A percentile compares a stretch with the other conserved stretches of the same genome.
Conservation (phyloP, 345 rosid genomes). For the Arabidopsis suecica region DNA sequence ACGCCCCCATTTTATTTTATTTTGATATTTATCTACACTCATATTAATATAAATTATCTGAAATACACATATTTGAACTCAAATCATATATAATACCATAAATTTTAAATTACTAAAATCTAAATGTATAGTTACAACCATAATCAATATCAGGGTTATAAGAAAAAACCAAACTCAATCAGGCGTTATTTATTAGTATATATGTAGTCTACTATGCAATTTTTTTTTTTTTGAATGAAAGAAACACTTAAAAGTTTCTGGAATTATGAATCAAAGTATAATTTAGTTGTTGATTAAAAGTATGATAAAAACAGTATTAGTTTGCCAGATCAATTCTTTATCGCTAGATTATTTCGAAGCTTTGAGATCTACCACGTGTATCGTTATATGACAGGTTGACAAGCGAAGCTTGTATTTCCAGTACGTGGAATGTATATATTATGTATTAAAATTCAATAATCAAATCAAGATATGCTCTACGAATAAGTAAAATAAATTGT, state of each 20-base stretch:
- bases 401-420: conserved; percentile 14
- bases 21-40: background rate
- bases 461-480: conserved; percentile 8
- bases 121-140: background rate
- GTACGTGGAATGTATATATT: background rate
- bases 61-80: background rate
- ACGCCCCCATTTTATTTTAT: background rate
- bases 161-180: background rate
- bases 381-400: conserved; percentile 25
- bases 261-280: conserved; percentile 1
- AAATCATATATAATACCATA: too few species aligned
- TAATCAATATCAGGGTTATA: background rate
- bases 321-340: conserved; percentile 11
- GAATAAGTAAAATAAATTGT: conserved; percentile 22
- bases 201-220: background rate
- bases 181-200: background rate
- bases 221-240: too few species aligned
- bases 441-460: conserved; percentile 1
- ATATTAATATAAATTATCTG: background rate
- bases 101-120: too few species aligned
- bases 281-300: conserved; percentile 7
- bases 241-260: background rate
- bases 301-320: background rate
- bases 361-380: conserved; percentile 36
- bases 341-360: conserved; percentile 23